Percentiles rank a stretch among this genome's conserved stretches.
Conservation (phyloP, 2,329 filamentous ascomycete genomes). For the Trichophyton mentagrophytes region DNA sequence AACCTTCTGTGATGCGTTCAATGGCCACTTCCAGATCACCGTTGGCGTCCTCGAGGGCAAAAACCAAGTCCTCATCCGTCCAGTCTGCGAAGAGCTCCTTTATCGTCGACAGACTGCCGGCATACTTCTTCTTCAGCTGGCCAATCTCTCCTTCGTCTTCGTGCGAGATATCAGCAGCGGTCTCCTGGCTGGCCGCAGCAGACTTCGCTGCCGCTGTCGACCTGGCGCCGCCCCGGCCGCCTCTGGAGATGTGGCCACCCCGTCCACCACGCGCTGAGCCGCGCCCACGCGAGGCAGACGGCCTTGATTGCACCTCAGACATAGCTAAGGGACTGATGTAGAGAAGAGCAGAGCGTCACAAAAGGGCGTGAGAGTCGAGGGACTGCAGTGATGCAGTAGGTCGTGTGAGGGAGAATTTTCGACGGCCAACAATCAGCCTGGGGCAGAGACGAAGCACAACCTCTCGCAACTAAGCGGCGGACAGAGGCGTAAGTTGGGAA, state of each 20-base stretch:
- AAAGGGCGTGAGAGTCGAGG: conserved; percentile 8
- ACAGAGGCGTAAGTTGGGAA: conserved; percentile 10
- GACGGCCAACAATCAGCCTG: conserved; percentile 15
- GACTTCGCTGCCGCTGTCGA: conserved; percentile 49
- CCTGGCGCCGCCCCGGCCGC: conserved; percentile 55
- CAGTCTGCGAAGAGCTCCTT: conserved; percentile 91
- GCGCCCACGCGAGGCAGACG: conserved; percentile 73
- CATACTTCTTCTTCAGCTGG: conserved; percentile 82
- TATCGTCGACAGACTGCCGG: conserved; percentile 63
- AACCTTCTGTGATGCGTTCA: conserved; percentile 41
- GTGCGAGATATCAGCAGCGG: conserved; percentile 43
- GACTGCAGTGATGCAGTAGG: conserved; percentile 3
- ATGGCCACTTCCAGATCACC: conserved; percentile 38
- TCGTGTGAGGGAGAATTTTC: conserved; percentile 11
- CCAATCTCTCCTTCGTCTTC: conserved; percentile 82
- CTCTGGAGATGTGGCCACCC: conserved; percentile 58
- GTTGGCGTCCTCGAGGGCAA: conserved; percentile 67
- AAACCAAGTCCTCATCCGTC: conserved; percentile 89
- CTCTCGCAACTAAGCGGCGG: not conserved
- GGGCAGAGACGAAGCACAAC: not conserved
- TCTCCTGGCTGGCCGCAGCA: conserved; percentile 46
- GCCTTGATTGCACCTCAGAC: conserved; percentile 87
- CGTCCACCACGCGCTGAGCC: conserved; percentile 77
- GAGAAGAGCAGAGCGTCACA: conserved; percentile 7
- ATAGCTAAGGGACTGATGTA: conserved; percentile 45